Percentiles rank a stretch among this genome's conserved stretches.
phyloP scores from a whole-genome alignment of 805 yeast species.

The Candida railenensis region DNA sequence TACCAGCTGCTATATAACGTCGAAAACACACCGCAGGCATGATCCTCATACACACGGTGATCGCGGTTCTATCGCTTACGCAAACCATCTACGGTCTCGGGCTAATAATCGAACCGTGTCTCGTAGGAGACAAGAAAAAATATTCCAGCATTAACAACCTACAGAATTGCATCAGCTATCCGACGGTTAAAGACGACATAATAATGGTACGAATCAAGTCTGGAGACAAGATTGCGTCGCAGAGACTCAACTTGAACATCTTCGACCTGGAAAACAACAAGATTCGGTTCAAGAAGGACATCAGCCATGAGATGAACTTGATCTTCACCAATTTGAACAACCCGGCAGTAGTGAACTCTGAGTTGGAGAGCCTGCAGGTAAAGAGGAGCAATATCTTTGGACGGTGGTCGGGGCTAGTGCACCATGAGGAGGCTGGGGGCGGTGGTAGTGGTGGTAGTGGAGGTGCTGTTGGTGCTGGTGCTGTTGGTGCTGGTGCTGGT shows the following conservation, averaged over 20 bases:
- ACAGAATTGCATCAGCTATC: constrained; percentile 35
- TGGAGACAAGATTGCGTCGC: constrained; percentile 33
- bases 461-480: background rate
- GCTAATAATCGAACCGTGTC: constrained; percentile 32
- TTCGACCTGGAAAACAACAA: constrained; percentile 37
- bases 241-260: constrained; percentile 32
- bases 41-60: background rate
- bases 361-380: constrained; percentile 1
- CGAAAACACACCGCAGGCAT: too few relatives aligned
- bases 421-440: background rate
- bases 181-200: constrained; percentile 36
- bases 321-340: constrained; percentile 38
- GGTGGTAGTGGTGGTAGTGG: constrained; percentile 3
- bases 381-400: constrained; percentile 10
- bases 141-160: constrained; percentile 30
- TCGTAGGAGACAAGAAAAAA: constrained; percentile 26
- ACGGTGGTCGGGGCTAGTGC: constrained; percentile 3
- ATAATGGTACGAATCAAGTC: constrained; percentile 29
- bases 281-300: constrained; percentile 30
- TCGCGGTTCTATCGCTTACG: background rate
- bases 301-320: constrained; percentile 27
- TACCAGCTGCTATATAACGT: too few relatives aligned
- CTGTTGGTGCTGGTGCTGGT: background rate
- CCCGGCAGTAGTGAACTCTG: constrained; percentile 13
- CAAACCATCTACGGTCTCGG: constrained; percentile 20